Evolutionary conservation across 345 rosid species (phyloP), one percentile per base, ranked within the genome.

Genomic region (Draba incana): DNA sequence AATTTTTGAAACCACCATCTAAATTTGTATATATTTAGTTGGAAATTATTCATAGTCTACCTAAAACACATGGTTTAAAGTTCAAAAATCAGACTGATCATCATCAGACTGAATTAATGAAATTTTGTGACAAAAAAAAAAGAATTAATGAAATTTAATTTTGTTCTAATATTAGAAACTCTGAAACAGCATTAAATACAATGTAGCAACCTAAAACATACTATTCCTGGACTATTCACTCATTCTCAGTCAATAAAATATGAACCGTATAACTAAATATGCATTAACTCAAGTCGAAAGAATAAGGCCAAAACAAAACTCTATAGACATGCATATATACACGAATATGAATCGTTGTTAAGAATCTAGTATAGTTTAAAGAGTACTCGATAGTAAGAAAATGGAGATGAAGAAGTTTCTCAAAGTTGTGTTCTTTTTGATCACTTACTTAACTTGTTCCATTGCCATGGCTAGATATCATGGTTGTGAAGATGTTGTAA

Each of bases 51-150:
- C 4, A 57, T 10, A 43, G 38, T 70, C 68, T 52, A 62, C 61
- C 75, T 70, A n/a, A 51, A 61, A 41, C 68, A 70, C 62, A 10
- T 70, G 75, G 46, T 61, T 38, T 52, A 42, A 51, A 70, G 54
- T 50, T 69, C 4, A 31, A 46, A 14, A 59, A 41, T 37, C 74
- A 60, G 74, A 60, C 68, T 60, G 10, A 35, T 35, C 75, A 70
- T 60, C 10, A 35, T 35, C 75, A 70, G 47, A 37, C 16, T n/a
- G n/a, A n/a, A n/a, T n/a, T n/a, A n/a, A n/a, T n/a, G n/a, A n/a
- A n/a, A n/a, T n/a, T n/a, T n/a, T n/a, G n/a, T n/a, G n/a, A n/a
- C n/a, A n/a, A n/a, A n/a, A n/a, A n/a, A n/a, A n/a, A n/a, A n/a
- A n/a, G n/a, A n/a, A n/a, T n/a, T n/a, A n/a, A n/a, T n/a, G 53